A percentile compares a stretch with the other conserved stretches of the same genome.
Conservation (phyloP, 306 rosid species). For the Argentina anserina region DNA sequence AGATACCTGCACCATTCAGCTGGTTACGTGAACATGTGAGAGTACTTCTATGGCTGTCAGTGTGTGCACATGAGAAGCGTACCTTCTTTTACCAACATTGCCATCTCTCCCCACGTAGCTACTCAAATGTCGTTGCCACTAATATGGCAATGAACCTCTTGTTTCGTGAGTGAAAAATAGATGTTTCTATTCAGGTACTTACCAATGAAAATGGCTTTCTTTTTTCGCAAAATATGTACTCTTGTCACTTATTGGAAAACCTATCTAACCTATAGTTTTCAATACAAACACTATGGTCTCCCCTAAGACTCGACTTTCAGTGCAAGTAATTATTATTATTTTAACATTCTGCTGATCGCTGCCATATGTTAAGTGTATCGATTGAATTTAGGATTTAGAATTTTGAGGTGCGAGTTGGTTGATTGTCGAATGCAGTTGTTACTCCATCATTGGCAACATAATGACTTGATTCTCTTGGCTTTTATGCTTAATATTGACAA, state of each 20-base stretch:
- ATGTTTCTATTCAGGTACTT: slow-evolving; percentile 64
- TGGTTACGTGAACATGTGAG: no score
- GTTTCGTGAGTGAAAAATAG: slow-evolving; percentile 76
- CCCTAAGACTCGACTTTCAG: neutral
- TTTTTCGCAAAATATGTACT: neutral
- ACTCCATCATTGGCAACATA: neutral
- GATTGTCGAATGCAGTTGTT: neutral
- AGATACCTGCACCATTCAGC: slow-evolving; percentile 55
- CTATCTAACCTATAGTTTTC: neutral
- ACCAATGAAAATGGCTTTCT: neutral
- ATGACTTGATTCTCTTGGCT: neutral
- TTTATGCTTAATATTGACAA: neutral
- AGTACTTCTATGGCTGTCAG: slow-evolving; percentile 64
- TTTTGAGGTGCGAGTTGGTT: neutral
- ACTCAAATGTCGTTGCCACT: slow-evolving; percentile 71
- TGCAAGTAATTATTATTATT: no score
- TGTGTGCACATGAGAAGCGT: slow-evolving; percentile 41
- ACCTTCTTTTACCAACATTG: slow-evolving; percentile 70
- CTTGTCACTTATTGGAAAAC: neutral
- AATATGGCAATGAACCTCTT: slow-evolving; percentile 77
- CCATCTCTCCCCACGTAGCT: slow-evolving; percentile 80
- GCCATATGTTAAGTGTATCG: neutral
- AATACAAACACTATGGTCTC: neutral
- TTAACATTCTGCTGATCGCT: slow-evolving; percentile 9
- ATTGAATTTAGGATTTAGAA: neutral